These are phyloP conservation scores for Russula virescens DNA, from an alignment of 768 basidiomycete species.

Conservation along the genomic window DNA sequence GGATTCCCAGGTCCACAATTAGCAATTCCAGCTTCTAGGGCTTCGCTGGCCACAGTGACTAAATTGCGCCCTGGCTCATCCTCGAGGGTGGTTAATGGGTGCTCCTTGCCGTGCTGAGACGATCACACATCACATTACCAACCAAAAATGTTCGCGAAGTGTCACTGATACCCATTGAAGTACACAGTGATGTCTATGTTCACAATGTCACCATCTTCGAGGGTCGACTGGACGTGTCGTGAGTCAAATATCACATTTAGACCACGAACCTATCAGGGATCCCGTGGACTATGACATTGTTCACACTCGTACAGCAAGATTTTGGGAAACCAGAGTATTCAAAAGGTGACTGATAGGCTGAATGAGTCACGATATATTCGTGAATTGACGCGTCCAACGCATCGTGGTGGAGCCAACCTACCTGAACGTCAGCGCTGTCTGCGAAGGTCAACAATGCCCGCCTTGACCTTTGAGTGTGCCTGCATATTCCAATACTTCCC, in stretches of 20 bases:
- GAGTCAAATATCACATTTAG: background rate
- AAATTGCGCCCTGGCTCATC: constrained; percentile 62
- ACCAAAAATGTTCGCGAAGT: constrained; percentile 81
- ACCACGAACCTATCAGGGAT: constrained; percentile 84
- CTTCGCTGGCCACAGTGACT: constrained; percentile 53
- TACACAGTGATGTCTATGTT: too few relatives aligned
- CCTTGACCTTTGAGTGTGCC: constrained; percentile 19
- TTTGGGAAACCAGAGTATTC: too few relatives aligned
- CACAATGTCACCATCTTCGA: constrained; percentile 80
- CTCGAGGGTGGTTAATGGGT: constrained; percentile 46
- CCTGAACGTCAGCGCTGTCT: constrained; percentile 8
- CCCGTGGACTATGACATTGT: constrained; percentile 83
- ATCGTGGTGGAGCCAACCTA: constrained; percentile 73
- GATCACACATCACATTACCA: constrained; percentile 70
- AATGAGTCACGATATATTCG: constrained; percentile 55
- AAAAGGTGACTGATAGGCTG: constrained; percentile 85
- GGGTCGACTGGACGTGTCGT: constrained; percentile 52
- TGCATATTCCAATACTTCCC: constrained; percentile 20
- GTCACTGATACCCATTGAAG: constrained; percentile 82
- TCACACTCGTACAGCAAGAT: constrained; percentile 86
- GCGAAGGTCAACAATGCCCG: background rate
- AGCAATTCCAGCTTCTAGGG: constrained; percentile 62
- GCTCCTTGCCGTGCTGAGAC: too few relatives aligned
- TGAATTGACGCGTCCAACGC: constrained; percentile 69
- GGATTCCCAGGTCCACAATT: too few relatives aligned